These are phyloP conservation scores for Prosopis cineraria DNA, from an alignment of 306 rosid species.

Conservation along the genomic window DNA sequence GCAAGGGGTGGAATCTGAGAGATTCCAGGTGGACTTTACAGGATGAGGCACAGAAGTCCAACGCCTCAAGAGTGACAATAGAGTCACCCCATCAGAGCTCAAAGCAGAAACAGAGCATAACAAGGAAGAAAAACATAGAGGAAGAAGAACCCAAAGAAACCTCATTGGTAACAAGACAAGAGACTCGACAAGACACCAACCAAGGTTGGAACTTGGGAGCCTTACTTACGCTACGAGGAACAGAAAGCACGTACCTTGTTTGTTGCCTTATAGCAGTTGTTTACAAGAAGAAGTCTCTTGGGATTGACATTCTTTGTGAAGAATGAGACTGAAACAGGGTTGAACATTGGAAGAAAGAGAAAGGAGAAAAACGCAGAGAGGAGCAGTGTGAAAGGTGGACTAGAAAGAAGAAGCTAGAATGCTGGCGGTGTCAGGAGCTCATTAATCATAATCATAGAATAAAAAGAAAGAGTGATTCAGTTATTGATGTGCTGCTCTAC, in stretches of 20 bases:
- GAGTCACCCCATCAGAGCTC: constrained; percentile 64
- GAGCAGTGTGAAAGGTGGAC: not conserved
- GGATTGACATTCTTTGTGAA: constrained; percentile 1
- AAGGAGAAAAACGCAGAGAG: not conserved
- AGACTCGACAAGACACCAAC: not conserved
- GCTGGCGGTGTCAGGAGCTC: not conserved
- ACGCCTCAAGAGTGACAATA: constrained; percentile 51
- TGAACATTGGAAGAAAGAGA: not conserved
- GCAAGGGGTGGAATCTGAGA: constrained; percentile 71
- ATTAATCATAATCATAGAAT: not conserved
- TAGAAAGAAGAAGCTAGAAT: not conserved
- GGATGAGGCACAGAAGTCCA: constrained; percentile 55
- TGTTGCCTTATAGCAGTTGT: constrained; percentile 1
- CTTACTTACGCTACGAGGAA: not conserved
- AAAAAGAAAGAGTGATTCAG: not conserved
- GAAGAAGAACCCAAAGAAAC: constrained; percentile 35
- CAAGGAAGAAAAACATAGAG: constrained; percentile 42
- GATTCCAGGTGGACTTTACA: constrained; percentile 58
- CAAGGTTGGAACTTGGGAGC: not conserved
- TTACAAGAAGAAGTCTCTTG: not conserved
- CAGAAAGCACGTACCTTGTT: constrained; percentile 1
- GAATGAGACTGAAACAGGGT: not conserved
- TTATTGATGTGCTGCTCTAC: not conserved
- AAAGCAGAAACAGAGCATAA: constrained; percentile 38
- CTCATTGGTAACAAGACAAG: constrained; percentile 14